phyloP scores from a whole-genome alignment of 83 land plant genomes.

The Picea abies region DNA sequence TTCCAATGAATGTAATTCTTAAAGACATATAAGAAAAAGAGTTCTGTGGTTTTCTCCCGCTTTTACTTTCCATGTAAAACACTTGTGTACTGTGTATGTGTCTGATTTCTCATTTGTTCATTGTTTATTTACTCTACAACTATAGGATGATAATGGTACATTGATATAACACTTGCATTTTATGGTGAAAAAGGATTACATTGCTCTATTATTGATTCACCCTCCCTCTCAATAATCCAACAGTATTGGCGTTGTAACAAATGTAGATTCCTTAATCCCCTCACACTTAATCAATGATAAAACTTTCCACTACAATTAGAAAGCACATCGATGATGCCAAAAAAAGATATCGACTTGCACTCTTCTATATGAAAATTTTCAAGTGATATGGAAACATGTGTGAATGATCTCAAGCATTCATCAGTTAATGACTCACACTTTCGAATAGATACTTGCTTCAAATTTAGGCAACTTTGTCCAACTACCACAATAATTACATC shows the following conservation, averaged over 20 bases:
- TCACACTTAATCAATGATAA: conserved; percentile 35
- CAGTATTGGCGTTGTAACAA: not conserved
- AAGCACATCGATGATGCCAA: conserved; percentile 32
- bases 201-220: too few species aligned
- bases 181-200: too few species aligned
- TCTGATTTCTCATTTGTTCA: too few species aligned
- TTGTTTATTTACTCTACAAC: too few species aligned
- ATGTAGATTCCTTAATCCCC: conserved; percentile 11
- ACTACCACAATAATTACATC: conserved; percentile 21
- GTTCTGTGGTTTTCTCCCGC: too few species aligned
- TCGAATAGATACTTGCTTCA: conserved; percentile 28
- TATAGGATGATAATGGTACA: too few species aligned
- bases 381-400: conserved; percentile 12
- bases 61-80: too few species aligned
- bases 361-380: conserved; percentile 39
- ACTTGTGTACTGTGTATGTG: too few species aligned
- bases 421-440: conserved; percentile 39
- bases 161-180: too few species aligned
- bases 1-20: too few species aligned
- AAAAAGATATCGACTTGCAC: conserved; percentile 25
- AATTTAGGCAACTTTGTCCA: conserved; percentile 20
- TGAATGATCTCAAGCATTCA: conserved; percentile 27
- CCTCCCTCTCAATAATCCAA: too few species aligned
- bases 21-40: too few species aligned
- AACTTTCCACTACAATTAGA: conserved; percentile 11